Base-by-base conservation (phyloP, 164 flowering plant species). In the Piper betle region DNA sequence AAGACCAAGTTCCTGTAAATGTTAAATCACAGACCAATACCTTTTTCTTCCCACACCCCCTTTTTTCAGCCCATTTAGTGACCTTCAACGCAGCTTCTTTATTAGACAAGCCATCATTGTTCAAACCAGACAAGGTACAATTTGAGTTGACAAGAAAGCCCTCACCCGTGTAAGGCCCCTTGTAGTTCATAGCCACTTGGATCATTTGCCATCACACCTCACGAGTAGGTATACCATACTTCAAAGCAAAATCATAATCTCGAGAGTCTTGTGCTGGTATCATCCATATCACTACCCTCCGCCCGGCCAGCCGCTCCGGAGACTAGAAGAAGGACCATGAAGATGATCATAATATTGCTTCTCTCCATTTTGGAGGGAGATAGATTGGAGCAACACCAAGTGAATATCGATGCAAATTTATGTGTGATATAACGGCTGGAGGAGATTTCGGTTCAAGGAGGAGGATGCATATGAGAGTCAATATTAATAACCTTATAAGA, bases 261-360 rank as follows among this genome's bases (percentile, higher is more conserved):
- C 97, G 88, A 52, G 80, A 69, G 70, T 93, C 97, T 74, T 93
- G 98, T 37, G 94, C 98, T 64, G 98, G 98, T 48, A 93, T n/a
- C n/a, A n/a, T n/a, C n/a, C n/a, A n/a, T n/a, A n/a, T n/a, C n/a
- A n/a, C n/a, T n/a, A n/a, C n/a, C n/a, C n/a, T n/a, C n/a, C n/a
- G n/a, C n/a, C n/a, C n/a, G n/a, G n/a, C n/a, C n/a, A n/a, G n/a
- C n/a, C n/a, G n/a, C n/a, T n/a, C n/a, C n/a, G n/a, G n/a, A n/a
- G n/a, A n/a, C n/a, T n/a, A n/a, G n/a, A n/a, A n/a, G n/a, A n/a
- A n/a, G n/a, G n/a, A n/a, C n/a, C n/a, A n/a, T n/a, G n/a, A n/a
- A n/a, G n/a, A n/a, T n/a, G n/a, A n/a, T n/a, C n/a, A n/a, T n/a
- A n/a, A n/a, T n/a, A n/a, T n/a, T n/a, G n/a, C n/a, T n/a, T n/a